Percentiles rank a stretch among this genome's conserved stretches.
Evolutionary conservation across 345 rosid species (phyloP).

Genomic region (Mercurialis annua): DNA sequence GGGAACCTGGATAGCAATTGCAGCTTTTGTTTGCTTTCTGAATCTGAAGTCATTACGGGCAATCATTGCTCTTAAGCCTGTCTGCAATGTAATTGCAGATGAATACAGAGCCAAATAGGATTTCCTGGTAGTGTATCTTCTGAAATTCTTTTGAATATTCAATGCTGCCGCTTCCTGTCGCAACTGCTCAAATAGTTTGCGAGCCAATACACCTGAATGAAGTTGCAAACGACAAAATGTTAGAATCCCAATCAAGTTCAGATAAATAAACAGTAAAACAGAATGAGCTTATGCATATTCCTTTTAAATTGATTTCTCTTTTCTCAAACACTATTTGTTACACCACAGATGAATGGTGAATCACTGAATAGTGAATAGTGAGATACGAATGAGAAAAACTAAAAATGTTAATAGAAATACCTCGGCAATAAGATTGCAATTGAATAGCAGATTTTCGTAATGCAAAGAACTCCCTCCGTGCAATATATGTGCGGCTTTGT

Average conservation of each 20-base stretch:
- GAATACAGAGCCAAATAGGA: slow-evolving; percentile 48
- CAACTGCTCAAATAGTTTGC: slow-evolving; percentile 78
- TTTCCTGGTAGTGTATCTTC: slow-evolving; percentile 56
- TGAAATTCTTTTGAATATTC: slow-evolving; percentile 87
- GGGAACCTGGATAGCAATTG: slow-evolving; percentile 78
- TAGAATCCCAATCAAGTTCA: slow-evolving; percentile 11
- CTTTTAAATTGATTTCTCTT: neutral
- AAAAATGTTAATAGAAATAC: slow-evolving; percentile 36
- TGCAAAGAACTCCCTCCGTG: slow-evolving; percentile 73
- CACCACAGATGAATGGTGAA: neutral
- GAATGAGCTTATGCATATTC: neutral
- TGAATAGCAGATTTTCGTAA: slow-evolving; percentile 73
- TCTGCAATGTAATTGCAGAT: slow-evolving; percentile 72
- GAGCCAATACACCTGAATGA: slow-evolving; percentile 67
- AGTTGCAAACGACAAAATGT: slow-evolving; percentile 20
- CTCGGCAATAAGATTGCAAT: slow-evolving; percentile 85
- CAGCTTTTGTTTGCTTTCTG: slow-evolving; percentile 89
- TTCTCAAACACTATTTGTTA: neutral
- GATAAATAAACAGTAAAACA: neutral
- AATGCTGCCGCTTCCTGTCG: slow-evolving; percentile 83
- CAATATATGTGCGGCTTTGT: slow-evolving; percentile 78
- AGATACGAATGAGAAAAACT: slow-evolving; percentile 3
- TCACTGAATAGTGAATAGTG: neutral
- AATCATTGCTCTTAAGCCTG: slow-evolving; percentile 87
- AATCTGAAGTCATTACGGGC: slow-evolving; percentile 93